These are phyloP conservation scores for Microbotryum scabiosae DNA, from an alignment of 1,284 basidiomycete species.

Conservation along the genomic window DNA sequence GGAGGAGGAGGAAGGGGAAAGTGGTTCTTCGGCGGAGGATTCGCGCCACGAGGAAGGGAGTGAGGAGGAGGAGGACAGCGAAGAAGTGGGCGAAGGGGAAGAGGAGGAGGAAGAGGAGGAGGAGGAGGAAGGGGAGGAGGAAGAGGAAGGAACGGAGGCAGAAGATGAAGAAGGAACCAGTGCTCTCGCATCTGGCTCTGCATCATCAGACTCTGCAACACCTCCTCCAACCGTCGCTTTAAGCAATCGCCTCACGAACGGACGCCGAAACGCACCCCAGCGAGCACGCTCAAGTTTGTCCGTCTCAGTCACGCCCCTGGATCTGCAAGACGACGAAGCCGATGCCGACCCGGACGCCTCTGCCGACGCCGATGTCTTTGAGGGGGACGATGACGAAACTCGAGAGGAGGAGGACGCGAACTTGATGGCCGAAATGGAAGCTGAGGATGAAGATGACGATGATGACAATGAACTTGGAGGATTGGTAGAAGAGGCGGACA, in stretches of 20 bases:
- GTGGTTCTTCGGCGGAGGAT: constrained; percentile 23
- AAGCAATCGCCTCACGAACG: neutral
- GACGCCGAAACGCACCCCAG: neutral
- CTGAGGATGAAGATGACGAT: constrained; percentile 32
- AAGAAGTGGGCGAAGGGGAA: constrained; percentile 14
- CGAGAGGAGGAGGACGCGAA: constrained; percentile 20
- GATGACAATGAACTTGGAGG: constrained; percentile 33
- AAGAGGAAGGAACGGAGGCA: constrained; percentile 1
- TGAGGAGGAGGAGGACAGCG: constrained; percentile 18
- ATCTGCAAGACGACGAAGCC: neutral
- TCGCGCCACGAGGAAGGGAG: constrained; percentile 35
- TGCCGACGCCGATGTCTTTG: neutral
- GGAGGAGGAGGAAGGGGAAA: constrained; percentile 30
- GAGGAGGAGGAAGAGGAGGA: constrained; percentile 6
- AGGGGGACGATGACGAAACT: constrained; percentile 8
- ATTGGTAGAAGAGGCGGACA: constrained; percentile 28
- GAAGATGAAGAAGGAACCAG: neutral
- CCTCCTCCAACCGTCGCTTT: neutral
- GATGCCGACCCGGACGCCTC: neutral
- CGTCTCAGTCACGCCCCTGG: constrained; percentile 19
- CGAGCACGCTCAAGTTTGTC: constrained; percentile 17
- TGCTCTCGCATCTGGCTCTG: neutral
- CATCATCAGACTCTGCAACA: neutral
- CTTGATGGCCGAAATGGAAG: constrained; percentile 23
- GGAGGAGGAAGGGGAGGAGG: constrained; percentile 1